phyloP scores from a whole-genome alignment of 345 rosid species.

The Microthlaspi erraticum region DNA sequence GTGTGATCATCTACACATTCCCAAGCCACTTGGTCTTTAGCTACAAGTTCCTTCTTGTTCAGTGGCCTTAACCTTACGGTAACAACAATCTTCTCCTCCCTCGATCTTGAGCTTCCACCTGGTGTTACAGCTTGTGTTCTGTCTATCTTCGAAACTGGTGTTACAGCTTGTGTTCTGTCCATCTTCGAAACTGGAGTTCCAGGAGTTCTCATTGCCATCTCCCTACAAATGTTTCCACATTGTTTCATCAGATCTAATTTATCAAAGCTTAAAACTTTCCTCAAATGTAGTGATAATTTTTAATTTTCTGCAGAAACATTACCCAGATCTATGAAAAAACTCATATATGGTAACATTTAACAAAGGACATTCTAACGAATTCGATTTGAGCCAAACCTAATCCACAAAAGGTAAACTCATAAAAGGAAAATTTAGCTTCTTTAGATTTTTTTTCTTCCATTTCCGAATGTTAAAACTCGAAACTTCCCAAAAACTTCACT shows the following conservation, averaged over 20 bases:
- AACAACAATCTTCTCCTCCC: conserved; percentile 97
- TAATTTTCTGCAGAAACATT: not conserved
- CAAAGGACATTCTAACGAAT: not conserved
- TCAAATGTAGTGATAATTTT: not conserved
- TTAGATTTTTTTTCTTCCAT: not conserved
- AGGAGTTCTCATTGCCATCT: conserved; percentile 67
- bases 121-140: conserved; percentile 69
- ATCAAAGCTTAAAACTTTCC: not conserved
- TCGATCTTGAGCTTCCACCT: conserved; percentile 72
- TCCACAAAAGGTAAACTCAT: conserved; percentile 30
- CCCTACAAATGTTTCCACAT: conserved; percentile 9
- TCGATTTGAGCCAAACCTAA: not conserved
- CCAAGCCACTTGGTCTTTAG: conserved; percentile 94
- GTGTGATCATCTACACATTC: conserved; percentile 89
- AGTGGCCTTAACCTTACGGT: conserved; percentile 93
- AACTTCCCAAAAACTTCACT: conserved; percentile 9
- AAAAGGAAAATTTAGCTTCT: conserved; percentile 25
- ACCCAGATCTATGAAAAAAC: conserved; percentile 16
- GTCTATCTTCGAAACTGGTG: conserved; percentile 81
- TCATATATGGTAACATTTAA: conserved; percentile 13
- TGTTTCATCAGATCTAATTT: conserved; percentile 21
- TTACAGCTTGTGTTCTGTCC: conserved; percentile 67
- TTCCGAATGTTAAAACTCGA: not conserved
- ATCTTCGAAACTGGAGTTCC: conserved; percentile 82
- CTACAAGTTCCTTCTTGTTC: conserved; percentile 81